Base-by-base conservation (phyloP, 139 green algal genomes). In the Nannochloris sp. region DNA sequence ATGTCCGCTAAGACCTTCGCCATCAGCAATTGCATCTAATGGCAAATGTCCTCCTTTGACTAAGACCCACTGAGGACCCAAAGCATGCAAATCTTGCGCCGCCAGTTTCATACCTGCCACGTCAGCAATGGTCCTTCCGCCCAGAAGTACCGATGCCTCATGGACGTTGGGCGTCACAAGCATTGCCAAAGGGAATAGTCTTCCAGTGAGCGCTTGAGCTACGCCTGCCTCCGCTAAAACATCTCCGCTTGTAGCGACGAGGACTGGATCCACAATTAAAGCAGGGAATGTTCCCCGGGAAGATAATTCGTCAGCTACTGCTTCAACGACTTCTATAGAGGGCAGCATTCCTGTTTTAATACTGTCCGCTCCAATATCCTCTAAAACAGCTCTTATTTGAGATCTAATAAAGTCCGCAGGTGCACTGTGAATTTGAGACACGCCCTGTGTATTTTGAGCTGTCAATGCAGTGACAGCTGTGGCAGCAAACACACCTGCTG, bases 281-380 rank as follows among this genome's bases (percentile, higher is more conserved):
- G 31, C 57, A 6, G 51, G 39, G 7, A 78, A 31, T 4, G 46
- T 60, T 30, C 36, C 64, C 32, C 47, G 54, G 10, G 9, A 39
- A 35, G 48, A 14, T 15, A 92, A 29, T 44, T 70, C 68, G 7
- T 74, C 56, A 1, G 81, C 83, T 4, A 95, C 79, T 13, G 64
- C 53, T 34, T 73, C 36, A 27, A 95, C 85, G 3, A 75, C 63
- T 65, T 78, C 67, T 29, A 19, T 13, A 6, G 56, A 84, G 6
- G 86, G 83, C 48, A 98, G 84, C 92, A 98, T 98, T 44, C 92
- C 92, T 1, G 87, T 97, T 76, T 98, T 98, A 33, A 97, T 70
- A 0, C 68, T 85, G 62, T 91, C 79, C 0, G 85, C 77, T 9
- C 83, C 82, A 13, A 97, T 81, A 76, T 98, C 92, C 4, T n/a